Evolutionary conservation across 2,329 filamentous ascomycete genomes (phyloP).

Genomic region (Verticillium zaregamsianum): DNA sequence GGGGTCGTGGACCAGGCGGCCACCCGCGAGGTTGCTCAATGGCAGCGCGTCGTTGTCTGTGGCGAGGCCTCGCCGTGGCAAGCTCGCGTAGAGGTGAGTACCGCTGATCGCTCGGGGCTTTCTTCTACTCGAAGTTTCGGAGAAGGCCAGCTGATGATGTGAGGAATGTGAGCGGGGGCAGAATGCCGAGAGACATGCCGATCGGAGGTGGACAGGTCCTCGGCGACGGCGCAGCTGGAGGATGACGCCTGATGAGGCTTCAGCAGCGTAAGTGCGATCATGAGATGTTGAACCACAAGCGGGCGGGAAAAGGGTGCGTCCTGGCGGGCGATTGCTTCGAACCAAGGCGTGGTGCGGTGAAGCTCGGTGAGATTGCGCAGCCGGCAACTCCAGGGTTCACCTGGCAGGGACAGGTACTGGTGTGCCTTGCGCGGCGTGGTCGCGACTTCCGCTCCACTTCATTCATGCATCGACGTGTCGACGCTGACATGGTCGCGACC

Average conservation of each 20-base stretch:
- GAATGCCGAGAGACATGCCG: neutral
- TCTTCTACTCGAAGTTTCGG: neutral
- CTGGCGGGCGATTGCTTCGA: neutral
- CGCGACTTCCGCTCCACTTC: neutral
- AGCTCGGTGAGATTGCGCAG: neutral
- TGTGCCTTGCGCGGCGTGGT: neutral
- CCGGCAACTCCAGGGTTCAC: neutral
- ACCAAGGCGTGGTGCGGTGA: neutral
- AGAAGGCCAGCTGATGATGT: neutral
- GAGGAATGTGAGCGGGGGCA: neutral
- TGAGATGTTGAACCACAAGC: neutral
- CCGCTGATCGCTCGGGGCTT: neutral
- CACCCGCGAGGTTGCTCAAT: neutral
- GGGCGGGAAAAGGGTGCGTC: no score
- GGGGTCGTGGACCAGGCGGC: neutral
- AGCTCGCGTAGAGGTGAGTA: neutral
- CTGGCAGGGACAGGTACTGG: neutral
- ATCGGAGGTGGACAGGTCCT: neutral
- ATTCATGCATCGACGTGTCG: neutral
- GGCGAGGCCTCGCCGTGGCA: neutral
- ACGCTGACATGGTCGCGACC: neutral
- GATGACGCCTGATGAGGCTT: neutral
- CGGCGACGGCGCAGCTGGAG: neutral
- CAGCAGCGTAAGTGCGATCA: no score
- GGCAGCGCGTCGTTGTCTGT: neutral